Base-by-base conservation (phyloP, 1,284 basidiomycete genomes). In the Melampsora larici-populina region DNA sequence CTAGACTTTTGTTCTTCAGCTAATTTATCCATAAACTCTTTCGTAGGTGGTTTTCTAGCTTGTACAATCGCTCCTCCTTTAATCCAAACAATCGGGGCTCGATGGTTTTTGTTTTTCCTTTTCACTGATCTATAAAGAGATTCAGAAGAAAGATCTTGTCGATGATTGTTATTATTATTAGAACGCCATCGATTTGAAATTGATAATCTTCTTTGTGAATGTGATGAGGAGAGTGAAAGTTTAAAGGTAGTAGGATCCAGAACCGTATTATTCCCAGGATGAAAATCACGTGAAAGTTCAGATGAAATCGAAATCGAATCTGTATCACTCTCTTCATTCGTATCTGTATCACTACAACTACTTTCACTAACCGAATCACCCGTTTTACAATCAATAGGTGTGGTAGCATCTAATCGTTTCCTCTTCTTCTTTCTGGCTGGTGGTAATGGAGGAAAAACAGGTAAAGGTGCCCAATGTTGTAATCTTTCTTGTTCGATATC, bases 1-100 rank as follows among this genome's bases (percentile, higher is more conserved):
- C 65, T 62, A 18, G 29, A 26, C 24, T 67, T 66, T 40, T 67
- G 72, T 48, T 75, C 64, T 36, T 51, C 63, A 2, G 72, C 72
- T 24, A 75, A 63, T 15, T 65, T 64, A 36, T 75, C 60, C 72
- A 75, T 75, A 33, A 75, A 75, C 51, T 75, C 72, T 5, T 62
- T 75, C 29, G 72, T 67, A 8, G 72, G 72, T 43, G 72, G 72
- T 60, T 75, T 75, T 1, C 72, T 62, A 4, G 72, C 72, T 63
- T 75, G 72, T 36, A 75, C 48, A 43, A 75, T 60, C 29, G 72
- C 72, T 13, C 72, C 72, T n/a, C 65, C 63, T 68, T 75, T 75
- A 31, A 75, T 75, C 72, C 72, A 75, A 6, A 75, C 64, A 5
- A 75, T 63, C 7, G 72, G 72, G 4, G 64, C 72, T 43, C 66